Conservation (phyloP, 2,329 filamentous ascomycete species). For the Alternaria arbusti region DNA sequence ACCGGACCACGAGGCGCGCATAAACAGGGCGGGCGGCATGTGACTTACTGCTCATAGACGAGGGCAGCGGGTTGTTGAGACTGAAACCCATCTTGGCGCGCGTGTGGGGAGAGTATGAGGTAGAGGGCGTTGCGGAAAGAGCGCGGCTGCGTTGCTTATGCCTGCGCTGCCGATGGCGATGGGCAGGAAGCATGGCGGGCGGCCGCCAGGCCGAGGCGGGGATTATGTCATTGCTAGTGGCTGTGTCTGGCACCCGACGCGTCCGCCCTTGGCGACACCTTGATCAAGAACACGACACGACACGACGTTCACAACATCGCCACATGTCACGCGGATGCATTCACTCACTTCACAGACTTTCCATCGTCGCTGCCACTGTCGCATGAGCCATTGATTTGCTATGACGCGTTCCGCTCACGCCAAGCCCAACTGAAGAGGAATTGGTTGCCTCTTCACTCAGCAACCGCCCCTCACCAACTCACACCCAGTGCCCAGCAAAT, state of each 20-base stretch:
- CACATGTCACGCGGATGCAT: not conserved
- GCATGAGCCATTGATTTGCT: not conserved
- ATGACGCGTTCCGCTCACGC: not conserved
- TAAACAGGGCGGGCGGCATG: not conserved
- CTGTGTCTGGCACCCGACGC: conserved; percentile 2
- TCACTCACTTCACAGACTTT: too few relatives aligned
- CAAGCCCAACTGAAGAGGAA: not conserved
- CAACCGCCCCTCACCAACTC: not conserved
- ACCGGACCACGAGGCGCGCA: conserved; percentile 17
- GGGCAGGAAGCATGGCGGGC: conserved; percentile 3
- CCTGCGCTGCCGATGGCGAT: not conserved
- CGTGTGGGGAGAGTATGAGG: conserved; percentile 2
- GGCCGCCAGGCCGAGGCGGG: not conserved
- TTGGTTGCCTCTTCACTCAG: too few relatives aligned
- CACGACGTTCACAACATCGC: not conserved
- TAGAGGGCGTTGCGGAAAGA: not conserved
- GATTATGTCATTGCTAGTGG: conserved; percentile 5
- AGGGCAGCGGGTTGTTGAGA: conserved; percentile 62
- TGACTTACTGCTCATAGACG: conserved; percentile 59
- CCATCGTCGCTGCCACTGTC: not conserved
- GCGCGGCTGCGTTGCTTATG: conserved; percentile 2
- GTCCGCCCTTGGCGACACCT: not conserved
- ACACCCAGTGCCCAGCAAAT: not conserved
- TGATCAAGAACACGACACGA: not conserved
- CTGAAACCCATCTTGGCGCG: conserved; percentile 51